Evolutionary conservation across 2,329 filamentous ascomycete genomes (phyloP), one percentile per base, ranked within the genome.

Genomic region (Xylaria sp.): DNA sequence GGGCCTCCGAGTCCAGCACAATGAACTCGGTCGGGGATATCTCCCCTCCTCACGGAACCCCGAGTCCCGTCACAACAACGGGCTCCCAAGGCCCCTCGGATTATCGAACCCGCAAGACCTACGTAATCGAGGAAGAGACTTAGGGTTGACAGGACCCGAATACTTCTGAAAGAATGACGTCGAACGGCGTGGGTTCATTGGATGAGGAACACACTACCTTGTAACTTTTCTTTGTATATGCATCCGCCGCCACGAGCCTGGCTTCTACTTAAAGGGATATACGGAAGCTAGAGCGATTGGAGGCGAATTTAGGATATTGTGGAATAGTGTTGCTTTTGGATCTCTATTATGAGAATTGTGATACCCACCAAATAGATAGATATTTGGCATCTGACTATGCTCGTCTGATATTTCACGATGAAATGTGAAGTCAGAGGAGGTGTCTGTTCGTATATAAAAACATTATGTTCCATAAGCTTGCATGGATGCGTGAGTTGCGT

Each of bases 51-150:
- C 53, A 15, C 56, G 10, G 44, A 20, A 13, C 28, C 1, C 42
- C 40, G 6, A 60, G 49, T 9, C 57, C 63, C 6, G 23, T 57
- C 59, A 28, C 51, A 9, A 26, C 42, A 23, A 33, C 20, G 15
- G 53, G n/a, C 4, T 15, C 31, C 4, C 15, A 58, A 33, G 33
- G 31, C 13, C 15, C 36, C 6, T 64, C 28, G 53, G 13, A 17
- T 59, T 46, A 42, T 28, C 68, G 59, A 23, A 36, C 38, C n/a
- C 65, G 49, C 31, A 49, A 63, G 26, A 68, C 70, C 31, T 70
- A 71, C 26, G 61, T 69, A 28, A 72, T 72, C 5, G 70, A 72
- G 63, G 70, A 72, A 64, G 70, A 71, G 56, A 28, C 60, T 36
- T 66, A 57, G 26, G 23, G 9, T 53, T 36, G 42, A 57, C 11